These are phyloP conservation scores for Keqinozyma sinolaborantium DNA, from an alignment of 1,139 yeast genomes.

Conservation along the genomic window DNA sequence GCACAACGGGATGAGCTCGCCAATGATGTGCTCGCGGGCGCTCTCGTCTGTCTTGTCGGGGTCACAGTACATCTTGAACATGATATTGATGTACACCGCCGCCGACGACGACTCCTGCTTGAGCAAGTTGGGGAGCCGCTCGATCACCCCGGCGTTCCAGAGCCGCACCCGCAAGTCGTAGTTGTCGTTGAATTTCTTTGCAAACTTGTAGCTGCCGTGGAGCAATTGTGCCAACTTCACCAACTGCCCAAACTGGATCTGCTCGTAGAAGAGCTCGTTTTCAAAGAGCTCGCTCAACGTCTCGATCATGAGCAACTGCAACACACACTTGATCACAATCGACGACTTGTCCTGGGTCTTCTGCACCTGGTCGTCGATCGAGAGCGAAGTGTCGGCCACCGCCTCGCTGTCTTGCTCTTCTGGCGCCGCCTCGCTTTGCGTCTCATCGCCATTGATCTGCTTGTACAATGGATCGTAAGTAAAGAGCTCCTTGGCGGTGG, in stretches of 20 bases:
- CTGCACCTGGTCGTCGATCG: conserved; percentile 17
- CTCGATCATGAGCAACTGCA: conserved; percentile 87
- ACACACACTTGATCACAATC: conserved; percentile 87
- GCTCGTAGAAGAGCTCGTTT: conserved; percentile 63
- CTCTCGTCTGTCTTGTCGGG: conserved; percentile 41
- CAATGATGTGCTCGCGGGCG: conserved; percentile 42
- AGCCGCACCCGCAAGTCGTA: conserved; percentile 80
- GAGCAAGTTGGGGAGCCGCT: conserved; percentile 83
- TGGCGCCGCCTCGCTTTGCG: conserved; percentile 12
- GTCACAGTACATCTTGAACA: conserved; percentile 79
- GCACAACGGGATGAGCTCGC: conserved; percentile 67
- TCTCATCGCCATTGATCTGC: conserved; percentile 17
- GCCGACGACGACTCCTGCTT: conserved; percentile 92
- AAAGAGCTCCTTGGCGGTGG: conserved; percentile 85
- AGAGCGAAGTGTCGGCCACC: conserved; percentile 5
- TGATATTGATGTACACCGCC: conserved; percentile 77
- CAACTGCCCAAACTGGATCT: conserved; percentile 65
- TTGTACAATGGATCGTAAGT: conserved; percentile 55
- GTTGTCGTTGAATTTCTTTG: conserved; percentile 84
- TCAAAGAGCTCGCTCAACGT: conserved; percentile 76
- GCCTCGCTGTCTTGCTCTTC: conserved; percentile 2
- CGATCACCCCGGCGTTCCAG: conserved; percentile 91
- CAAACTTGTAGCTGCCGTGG: conserved; percentile 71
- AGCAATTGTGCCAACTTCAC: conserved; percentile 58
- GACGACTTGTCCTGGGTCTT: conserved; percentile 59